Percentiles rank a stretch among this genome's conserved stretches.
phyloP scores from a whole-genome alignment of 345 rosid genomes.

The Brassica cretica region DNA sequence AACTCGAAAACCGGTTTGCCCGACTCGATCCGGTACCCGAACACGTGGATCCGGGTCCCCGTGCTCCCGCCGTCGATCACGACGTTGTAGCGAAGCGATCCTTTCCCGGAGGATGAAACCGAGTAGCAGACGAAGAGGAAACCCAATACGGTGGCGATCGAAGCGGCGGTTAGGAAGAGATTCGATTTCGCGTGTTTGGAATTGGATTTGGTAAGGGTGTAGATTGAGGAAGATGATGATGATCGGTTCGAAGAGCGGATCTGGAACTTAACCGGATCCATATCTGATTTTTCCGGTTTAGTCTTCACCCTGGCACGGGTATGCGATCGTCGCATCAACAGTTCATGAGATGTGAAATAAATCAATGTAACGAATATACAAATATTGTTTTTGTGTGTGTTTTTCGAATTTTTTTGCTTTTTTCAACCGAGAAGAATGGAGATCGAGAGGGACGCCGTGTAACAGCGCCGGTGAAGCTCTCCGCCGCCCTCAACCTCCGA shows the following conservation, averaged over 20 bases:
- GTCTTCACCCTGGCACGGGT: slow-evolving; percentile 56
- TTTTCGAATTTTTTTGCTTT: slow-evolving; percentile 16
- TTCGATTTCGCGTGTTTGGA: slow-evolving; percentile 42
- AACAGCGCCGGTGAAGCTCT: slow-evolving; percentile 35
- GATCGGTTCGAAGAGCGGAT: slow-evolving; percentile 45
- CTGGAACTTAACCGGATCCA: slow-evolving; percentile 74
- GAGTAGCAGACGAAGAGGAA: slow-evolving; percentile 42
- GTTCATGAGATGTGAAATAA: slow-evolving; percentile 28
- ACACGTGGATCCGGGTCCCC: slow-evolving; percentile 76
- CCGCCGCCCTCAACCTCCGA: slow-evolving; percentile 42
- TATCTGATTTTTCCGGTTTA: slow-evolving; percentile 36
- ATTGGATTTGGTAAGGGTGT: slow-evolving; percentile 27
- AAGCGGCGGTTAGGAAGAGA: slow-evolving; percentile 35
- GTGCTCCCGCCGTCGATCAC: slow-evolving; percentile 89
- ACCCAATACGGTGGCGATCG: slow-evolving; percentile 29
- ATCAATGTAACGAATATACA: slow-evolving; percentile 1
- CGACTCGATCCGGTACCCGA: slow-evolving; percentile 40
- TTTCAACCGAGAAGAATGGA: slow-evolving; percentile 34
- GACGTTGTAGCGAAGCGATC: slow-evolving; percentile 44
- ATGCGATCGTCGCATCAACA: slow-evolving; percentile 89
- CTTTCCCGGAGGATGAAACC: slow-evolving; percentile 32
- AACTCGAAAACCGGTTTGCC: slow-evolving; percentile 57
- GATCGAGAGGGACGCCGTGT: slow-evolving; percentile 37
- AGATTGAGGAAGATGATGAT: slow-evolving; percentile 53
- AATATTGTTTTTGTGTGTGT: neutral